Evolutionary conservation across 129 eudicot species (phyloP).

Genomic region (Saposhnikovia divaricata): DNA sequence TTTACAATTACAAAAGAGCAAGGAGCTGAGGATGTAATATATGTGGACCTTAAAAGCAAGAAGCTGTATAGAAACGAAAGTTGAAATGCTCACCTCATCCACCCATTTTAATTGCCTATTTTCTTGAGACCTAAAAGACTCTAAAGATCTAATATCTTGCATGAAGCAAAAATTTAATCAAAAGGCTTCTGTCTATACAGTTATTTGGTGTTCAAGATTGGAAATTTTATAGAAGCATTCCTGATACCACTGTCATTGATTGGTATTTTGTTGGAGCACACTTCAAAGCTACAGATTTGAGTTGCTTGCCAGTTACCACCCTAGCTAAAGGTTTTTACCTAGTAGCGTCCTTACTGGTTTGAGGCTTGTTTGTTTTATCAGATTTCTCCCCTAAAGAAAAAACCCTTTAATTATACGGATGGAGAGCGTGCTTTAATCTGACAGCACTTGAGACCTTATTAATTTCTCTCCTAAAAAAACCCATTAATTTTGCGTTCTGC

Average conservation of each 20-base stretch:
- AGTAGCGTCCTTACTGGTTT: not conserved
- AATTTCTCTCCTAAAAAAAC: not conserved
- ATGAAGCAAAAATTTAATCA: not conserved
- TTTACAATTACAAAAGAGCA: not conserved
- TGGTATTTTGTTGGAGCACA: not conserved
- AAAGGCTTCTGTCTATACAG: not conserved
- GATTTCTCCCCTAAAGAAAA: too few species aligned
- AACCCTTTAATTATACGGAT: not conserved
- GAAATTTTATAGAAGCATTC: not conserved
- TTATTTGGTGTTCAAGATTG: not conserved
- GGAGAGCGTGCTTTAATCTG: not conserved
- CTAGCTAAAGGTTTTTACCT: not conserved
- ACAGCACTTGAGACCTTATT: not conserved
- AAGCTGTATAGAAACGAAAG: not conserved
- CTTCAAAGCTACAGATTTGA: not conserved
- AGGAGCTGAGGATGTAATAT: not conserved
- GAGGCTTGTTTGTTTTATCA: not conserved
- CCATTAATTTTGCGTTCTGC: not conserved
- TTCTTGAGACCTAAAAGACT: not conserved
- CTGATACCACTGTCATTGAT: not conserved
- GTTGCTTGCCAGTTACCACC: not conserved
- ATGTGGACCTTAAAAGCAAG: not conserved
- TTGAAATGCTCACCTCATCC: not conserved
- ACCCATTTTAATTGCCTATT: not conserved
- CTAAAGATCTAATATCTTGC: not conserved